Conservation (phyloP, 2,329 filamentous ascomycete species). For the Cercospora sojina region DNA sequence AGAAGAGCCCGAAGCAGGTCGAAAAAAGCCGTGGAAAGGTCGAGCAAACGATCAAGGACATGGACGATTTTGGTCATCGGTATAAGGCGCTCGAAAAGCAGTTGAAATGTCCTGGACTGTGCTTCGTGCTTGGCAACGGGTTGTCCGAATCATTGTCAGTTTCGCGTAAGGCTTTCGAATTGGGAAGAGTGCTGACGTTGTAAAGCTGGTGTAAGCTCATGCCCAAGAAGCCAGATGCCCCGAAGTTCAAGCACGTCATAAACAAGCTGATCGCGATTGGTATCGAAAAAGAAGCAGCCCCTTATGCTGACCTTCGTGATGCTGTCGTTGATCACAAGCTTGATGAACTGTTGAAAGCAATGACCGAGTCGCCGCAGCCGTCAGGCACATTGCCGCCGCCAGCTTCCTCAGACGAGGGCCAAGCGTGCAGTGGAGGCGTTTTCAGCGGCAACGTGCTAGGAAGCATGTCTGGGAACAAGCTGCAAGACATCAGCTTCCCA, state of each 20-base stretch:
- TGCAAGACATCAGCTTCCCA: not conserved
- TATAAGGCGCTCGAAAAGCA: not conserved
- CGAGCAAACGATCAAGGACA: not conserved
- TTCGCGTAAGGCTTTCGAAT: not conserved
- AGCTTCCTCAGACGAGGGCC: not conserved
- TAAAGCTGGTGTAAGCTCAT: slow-evolving; percentile 4
- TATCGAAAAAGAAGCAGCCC: not conserved
- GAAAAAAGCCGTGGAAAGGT: not conserved
- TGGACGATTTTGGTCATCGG: not conserved
- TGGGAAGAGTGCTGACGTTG: not conserved
- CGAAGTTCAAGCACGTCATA: not conserved
- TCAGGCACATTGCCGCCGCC: not conserved
- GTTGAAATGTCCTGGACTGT: not conserved
- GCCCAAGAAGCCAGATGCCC: slow-evolving; percentile 2
- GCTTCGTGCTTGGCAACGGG: not conserved
- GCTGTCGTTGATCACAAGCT: not conserved
- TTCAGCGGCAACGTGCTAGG: not conserved
- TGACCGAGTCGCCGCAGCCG: not conserved
- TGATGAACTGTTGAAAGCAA: not conserved
- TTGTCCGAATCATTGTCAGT: not conserved
- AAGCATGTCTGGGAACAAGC: not conserved
- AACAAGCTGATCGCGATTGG: not conserved
- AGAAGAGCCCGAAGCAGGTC: not conserved
- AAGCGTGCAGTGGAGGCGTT: not conserved
- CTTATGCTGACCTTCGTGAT: not conserved